Base-by-base conservation (phyloP, 1,139 yeast genomes). In the Suhomyces bribrorum region DNA sequence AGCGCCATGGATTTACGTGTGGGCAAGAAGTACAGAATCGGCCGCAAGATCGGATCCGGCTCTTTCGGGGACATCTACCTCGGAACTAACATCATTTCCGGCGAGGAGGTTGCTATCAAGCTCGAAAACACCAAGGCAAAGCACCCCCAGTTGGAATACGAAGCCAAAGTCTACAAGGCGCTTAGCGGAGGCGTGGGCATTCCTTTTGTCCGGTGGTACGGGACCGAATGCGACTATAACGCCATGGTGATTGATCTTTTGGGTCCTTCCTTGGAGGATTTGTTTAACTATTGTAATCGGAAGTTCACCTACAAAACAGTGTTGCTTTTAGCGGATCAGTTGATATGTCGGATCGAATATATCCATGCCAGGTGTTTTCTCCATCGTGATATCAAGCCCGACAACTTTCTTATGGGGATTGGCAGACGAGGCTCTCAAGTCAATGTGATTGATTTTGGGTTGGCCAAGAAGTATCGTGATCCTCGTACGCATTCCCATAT, bases 61-160 rank as follows among this genome's bases (percentile, higher is more conserved):
- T 90, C 97, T 7, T 92, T 92, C 62, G 98, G 98, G 45, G 98
- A 92, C 60, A 92, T 92, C 53, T 92, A 92, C 63, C 75, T 89
- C 45, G 95, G 94, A 31, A 88, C 96, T 29, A 92, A 92, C 65
- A 81, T 92, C 64, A 86, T 92, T 34, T 86, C 95, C 31, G 97
- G 97, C 29, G 97, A 92, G 63, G 96, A 92, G 62, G 97, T 92
- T 36, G 98, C 97, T 53, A 90, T 92, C 69, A 92, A 92, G 63
- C 73, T 92, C 48, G 98, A 92, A 61, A 83, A 87, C 50, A 81
- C 86, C 44, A 76, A 86, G 46, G 96, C 97, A 2, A 86, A 89
- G 57, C 97, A 92, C 59, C 98, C 98, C 2, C 98, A 92, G 66
- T 75, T 92, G 50, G 97, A 90, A 57, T 92, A 92, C 59, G 98